Evolutionary conservation across 1,284 basidiomycete genomes (phyloP).

Genomic region (Heterobasidion irregulare): DNA sequence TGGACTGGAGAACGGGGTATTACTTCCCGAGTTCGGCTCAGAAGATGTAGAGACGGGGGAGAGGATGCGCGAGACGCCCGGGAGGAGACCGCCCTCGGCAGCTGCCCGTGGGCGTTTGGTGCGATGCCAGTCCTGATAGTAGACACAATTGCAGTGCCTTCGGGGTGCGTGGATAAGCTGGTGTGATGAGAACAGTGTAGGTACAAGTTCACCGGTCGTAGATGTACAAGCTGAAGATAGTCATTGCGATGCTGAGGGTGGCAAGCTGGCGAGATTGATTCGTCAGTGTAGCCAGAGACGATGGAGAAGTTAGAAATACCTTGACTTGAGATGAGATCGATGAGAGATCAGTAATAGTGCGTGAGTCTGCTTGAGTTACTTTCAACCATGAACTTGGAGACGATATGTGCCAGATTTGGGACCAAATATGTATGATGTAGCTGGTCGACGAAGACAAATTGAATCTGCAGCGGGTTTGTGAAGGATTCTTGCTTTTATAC

Average conservation of each 20-base stretch:
- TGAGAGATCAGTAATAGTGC: too few species aligned
- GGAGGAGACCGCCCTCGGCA: constrained; percentile 60
- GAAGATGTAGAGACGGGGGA: constrained; percentile 22
- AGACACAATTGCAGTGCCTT: constrained; percentile 87
- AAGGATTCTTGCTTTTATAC: too few species aligned
- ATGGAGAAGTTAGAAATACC: too few species aligned
- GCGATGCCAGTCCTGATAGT: constrained; percentile 92
- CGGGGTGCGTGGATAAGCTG: neutral
- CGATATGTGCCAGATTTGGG: too few species aligned
- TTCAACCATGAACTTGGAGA: too few species aligned
- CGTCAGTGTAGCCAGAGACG: too few species aligned
- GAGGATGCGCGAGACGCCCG: constrained; percentile 66
- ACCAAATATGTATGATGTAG: too few species aligned
- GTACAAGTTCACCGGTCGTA: constrained; percentile 62
- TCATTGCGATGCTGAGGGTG: constrained; percentile 38
- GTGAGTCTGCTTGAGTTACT: too few species aligned
- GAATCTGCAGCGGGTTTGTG: too few species aligned
- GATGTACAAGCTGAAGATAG: constrained; percentile 84
- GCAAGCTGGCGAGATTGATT: too few species aligned
- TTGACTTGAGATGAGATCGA: too few species aligned
- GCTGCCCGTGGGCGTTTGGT: constrained; percentile 67
- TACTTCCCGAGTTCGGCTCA: constrained; percentile 21
- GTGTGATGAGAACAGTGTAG: neutral
- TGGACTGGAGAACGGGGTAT: constrained; percentile 40
- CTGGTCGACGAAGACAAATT: too few species aligned